phyloP scores from a whole-genome alignment of 805 yeast species.

The Wickerhamomyces pijperi region DNA sequence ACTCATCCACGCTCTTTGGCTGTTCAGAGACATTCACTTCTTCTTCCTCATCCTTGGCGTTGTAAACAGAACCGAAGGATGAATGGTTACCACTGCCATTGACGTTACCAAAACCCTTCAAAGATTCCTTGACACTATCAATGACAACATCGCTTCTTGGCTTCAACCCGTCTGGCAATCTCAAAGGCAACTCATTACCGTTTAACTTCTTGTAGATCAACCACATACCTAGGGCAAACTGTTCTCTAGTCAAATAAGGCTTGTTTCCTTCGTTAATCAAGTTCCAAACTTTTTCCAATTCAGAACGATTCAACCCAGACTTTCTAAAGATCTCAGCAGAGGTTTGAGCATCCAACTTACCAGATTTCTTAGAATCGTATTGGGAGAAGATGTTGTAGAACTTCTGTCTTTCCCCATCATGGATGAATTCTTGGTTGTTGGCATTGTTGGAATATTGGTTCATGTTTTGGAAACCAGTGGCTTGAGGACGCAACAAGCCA shows the following conservation, averaged over 20 bases:
- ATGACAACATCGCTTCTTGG: slow-evolving; percentile 78
- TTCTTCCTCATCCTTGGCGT: slow-evolving; percentile 21
- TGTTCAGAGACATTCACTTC: slow-evolving; percentile 5
- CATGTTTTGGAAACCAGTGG: slow-evolving; percentile 20
- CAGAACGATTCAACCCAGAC: slow-evolving; percentile 78
- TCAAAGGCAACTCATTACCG: slow-evolving; percentile 74
- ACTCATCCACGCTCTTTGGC: slow-evolving; percentile 2
- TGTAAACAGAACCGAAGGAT: neutral
- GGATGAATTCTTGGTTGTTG: slow-evolving; percentile 50
- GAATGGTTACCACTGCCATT: neutral
- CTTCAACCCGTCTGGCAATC: slow-evolving; percentile 77
- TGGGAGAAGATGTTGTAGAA: slow-evolving; percentile 83
- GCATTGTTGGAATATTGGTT: slow-evolving; percentile 18
- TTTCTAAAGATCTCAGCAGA: slow-evolving; percentile 85
- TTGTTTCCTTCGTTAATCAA: slow-evolving; percentile 73
- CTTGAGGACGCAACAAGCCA: slow-evolving; percentile 20
- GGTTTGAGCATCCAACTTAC: slow-evolving; percentile 65
- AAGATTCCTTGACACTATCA: slow-evolving; percentile 55
- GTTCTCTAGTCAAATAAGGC: slow-evolving; percentile 79
- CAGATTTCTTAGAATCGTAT: slow-evolving; percentile 64
- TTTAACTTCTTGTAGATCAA: slow-evolving; percentile 82
- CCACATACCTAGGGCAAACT: slow-evolving; percentile 96
- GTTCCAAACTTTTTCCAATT: slow-evolving; percentile 86
- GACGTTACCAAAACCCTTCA: slow-evolving; percentile 15
- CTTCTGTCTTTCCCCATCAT: slow-evolving; percentile 76